Percentiles rank a stretch among this genome's conserved stretches.
Evolutionary conservation across 1,284 basidiomycete species (phyloP).

Genomic region (Lentinula novae-zelandiae): DNA sequence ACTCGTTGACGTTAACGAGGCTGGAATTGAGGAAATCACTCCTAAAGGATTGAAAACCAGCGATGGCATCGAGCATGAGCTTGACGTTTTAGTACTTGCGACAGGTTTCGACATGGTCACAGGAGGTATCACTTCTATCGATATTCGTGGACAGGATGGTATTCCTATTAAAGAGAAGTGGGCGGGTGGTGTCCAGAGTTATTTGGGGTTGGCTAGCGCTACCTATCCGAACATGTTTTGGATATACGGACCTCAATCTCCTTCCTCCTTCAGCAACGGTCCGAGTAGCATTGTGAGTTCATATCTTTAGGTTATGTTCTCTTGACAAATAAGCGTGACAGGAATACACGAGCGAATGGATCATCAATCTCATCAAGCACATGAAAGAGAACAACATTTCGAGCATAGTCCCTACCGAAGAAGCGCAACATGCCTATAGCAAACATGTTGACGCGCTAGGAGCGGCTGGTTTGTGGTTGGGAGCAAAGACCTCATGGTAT

Average conservation of each 20-base stretch:
- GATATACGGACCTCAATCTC: conserved; percentile 22
- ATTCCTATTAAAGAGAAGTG: conserved; percentile 21
- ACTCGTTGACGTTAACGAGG: conserved; percentile 22
- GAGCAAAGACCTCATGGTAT: conserved; percentile 9
- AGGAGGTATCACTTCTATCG: conserved; percentile 23
- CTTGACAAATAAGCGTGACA: background rate
- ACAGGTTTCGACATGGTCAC: conserved; percentile 26
- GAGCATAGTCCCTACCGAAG: background rate
- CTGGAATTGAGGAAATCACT: conserved; percentile 20
- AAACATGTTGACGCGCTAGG: background rate
- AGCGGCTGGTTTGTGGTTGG: conserved; percentile 5
- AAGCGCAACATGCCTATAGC: conserved; percentile 2
- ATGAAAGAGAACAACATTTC: conserved; percentile 8
- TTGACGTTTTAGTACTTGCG: conserved; percentile 23
- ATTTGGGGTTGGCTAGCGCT: conserved; percentile 20
- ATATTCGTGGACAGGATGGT: conserved; percentile 22
- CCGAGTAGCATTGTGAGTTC: conserved; percentile 21
- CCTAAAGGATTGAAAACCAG: conserved; percentile 19
- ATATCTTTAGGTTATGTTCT: background rate
- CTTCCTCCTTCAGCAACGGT: conserved; percentile 20
- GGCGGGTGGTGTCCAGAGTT: conserved; percentile 21
- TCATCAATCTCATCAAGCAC: conserved; percentile 19
- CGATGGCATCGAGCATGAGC: conserved; percentile 21
- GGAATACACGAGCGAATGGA: conserved; percentile 25
- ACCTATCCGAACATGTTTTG: conserved; percentile 26